Evolutionary conservation across 371 early-diverging fungal species (phyloP).

Genomic region (Mortierella polycephala): DNA sequence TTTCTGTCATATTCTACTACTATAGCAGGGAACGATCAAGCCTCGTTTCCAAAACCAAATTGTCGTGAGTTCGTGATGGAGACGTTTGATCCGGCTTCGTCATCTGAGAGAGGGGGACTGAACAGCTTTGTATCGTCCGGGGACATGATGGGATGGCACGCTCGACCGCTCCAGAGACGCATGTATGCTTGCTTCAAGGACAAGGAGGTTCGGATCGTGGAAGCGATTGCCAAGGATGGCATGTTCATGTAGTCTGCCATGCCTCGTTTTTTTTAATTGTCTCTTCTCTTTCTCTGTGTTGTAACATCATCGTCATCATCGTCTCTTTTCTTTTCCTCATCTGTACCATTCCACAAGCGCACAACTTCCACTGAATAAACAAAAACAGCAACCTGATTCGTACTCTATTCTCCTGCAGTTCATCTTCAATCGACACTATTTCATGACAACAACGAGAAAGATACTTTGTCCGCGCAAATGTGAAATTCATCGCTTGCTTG

Average conservation of each 20-base stretch:
- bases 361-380: too few relatives aligned
- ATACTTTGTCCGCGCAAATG: too few relatives aligned
- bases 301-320: too few relatives aligned
- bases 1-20: not conserved
- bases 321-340: too few relatives aligned
- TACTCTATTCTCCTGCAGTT: too few relatives aligned
- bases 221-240: constrained; percentile 49
- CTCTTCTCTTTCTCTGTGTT: too few relatives aligned
- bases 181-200: constrained; percentile 50
- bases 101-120: not conserved
- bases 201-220: constrained; percentile 41
- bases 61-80: constrained; percentile 64
- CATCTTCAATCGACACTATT: too few relatives aligned
- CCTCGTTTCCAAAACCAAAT: constrained; percentile 56
- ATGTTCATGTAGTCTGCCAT: constrained; percentile 35
- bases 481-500: too few relatives aligned
- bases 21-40: constrained; percentile 12
- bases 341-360: too few relatives aligned
- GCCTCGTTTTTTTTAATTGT: too few relatives aligned
- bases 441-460: too few relatives aligned
- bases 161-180: constrained; percentile 39
- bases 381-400: too few relatives aligned
- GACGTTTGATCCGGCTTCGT: constrained; percentile 36
- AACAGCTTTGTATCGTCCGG: constrained; percentile 18
- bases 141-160: constrained; percentile 38